Evolutionary conservation across 345 rosid genomes (phyloP), one percentile per base, ranked within the genome.

Genomic region (Eucalyptus regnans): DNA sequence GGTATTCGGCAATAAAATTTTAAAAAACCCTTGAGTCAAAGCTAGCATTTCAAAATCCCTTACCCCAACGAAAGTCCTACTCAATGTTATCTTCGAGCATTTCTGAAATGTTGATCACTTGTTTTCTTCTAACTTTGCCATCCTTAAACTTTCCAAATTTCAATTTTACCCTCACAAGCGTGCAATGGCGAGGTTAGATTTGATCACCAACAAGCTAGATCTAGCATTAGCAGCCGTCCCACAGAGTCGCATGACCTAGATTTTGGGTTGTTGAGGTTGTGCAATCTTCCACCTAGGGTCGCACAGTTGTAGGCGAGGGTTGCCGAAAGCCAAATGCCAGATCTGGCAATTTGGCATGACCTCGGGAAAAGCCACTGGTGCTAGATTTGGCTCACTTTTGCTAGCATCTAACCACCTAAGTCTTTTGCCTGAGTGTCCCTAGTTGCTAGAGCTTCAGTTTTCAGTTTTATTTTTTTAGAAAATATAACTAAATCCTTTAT

Each of bases 291-390:
- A 56, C 62, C 62, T 56, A 56, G 29, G 29, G 62, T 23, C 0
- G 12, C 62, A 56, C 6, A 0, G 0, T 9, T 23, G 5, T 0
- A 56, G 1, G 62, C 0, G 3, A 23, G 29, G 29, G 62, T 1
- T 33, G 0, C 0, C 12, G 2, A 23, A 56, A 56, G 62, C 62
- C 62, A 56, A 22, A 56, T 56, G 62, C 62, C 1, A 23, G 0
- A 56, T 56, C 2, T 23, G 6, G 62, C 29, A 56, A 23, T 23
- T 23, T 56, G 6, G 62, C 29, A 22, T 56, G 58, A 52, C 23
- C 58, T 52, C 10, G 1, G 0, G 58, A 52, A 52, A 18, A 56
- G 29, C 29, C 29, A 56, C 3, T 5, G 0, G 0, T 56, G 62
- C 62, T 56, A 56, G 12, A 56, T 56, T 56, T 56, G 62, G 29